These are phyloP conservation scores for Phytophthora hibernalis DNA, from an alignment of 352 stramenopile genomes.

Conservation along the genomic window DNA sequence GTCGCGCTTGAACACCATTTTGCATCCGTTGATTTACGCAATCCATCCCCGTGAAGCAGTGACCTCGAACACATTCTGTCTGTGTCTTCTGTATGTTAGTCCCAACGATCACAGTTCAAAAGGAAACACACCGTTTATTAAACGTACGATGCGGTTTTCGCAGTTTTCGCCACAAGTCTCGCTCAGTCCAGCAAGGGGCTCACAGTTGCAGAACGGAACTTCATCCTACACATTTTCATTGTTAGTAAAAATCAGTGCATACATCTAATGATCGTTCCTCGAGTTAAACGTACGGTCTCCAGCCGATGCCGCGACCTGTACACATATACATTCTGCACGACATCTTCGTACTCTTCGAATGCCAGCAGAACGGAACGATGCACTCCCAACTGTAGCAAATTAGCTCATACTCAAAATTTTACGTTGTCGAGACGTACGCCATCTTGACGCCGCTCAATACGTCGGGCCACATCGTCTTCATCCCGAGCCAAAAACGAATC, in stretches of 20 bases:
- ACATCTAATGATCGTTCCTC: not conserved
- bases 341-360: slow-evolving; percentile 5
- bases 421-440: no score
- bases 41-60: not conserved
- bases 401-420: no score
- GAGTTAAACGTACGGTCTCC: not conserved
- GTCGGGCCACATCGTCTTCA: no score
- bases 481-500: not conserved
- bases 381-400: not conserved
- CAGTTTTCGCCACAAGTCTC: not conserved
- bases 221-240: not conserved
- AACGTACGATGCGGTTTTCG: not conserved
- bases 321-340: slow-evolving; percentile 2
- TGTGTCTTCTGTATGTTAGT: not conserved
- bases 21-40: slow-evolving; percentile 13
- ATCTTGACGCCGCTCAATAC: no score
- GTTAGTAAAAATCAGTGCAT: not conserved
- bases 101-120: no score
- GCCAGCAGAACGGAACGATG: not conserved
- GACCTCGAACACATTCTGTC: slow-evolving; percentile 5
- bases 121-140: not conserved
- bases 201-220: not conserved
- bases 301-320: not conserved
- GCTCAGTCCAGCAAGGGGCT: not conserved
- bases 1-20: not conserved